Evolutionary conservation across 1,284 basidiomycete genomes (phyloP).

Genomic region (Inonotus hispidus): DNA sequence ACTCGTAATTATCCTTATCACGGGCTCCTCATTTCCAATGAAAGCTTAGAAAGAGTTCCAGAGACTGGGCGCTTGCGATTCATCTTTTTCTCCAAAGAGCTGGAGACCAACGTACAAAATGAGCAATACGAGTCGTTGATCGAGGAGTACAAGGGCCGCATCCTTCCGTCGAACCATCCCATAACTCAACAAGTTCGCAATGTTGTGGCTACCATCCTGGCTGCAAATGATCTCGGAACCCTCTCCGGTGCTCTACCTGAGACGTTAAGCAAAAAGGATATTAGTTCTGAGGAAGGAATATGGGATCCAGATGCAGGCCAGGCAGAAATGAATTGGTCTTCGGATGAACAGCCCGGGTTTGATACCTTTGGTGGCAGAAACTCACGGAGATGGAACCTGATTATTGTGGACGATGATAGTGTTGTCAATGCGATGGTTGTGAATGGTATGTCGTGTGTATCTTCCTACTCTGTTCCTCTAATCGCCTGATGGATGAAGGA

Average conservation of each 20-base stretch:
- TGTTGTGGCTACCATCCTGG: conserved; percentile 71
- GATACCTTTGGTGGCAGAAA: conserved; percentile 20
- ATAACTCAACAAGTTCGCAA: conserved; percentile 60
- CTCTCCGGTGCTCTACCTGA: conserved; percentile 29
- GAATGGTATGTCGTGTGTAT: conserved; percentile 47
- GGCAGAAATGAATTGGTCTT: conserved; percentile 24
- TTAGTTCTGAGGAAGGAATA: conserved; percentile 6
- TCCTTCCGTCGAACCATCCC: conserved; percentile 69
- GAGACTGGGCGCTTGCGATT: conserved; percentile 83
- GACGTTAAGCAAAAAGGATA: neutral
- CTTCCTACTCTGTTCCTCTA: neutral
- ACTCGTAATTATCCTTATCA: neutral
- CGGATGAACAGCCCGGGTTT: conserved; percentile 24
- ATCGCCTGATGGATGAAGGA: conserved; percentile 30
- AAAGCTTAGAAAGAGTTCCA: conserved; percentile 73
- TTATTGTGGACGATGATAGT: conserved; percentile 74
- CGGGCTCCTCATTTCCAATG: neutral
- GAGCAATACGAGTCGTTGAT: conserved; percentile 48
- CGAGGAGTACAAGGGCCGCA: conserved; percentile 47
- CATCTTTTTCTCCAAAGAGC: conserved; percentile 64
- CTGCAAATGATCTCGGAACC: conserved; percentile 64
- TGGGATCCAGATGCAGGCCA: conserved; percentile 17
- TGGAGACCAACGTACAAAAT: conserved; percentile 55
- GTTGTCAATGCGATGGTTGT: conserved; percentile 79
- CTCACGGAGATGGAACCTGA: conserved; percentile 61